A percentile compares a stretch with the other conserved stretches of the same genome.
These are phyloP conservation scores for Ascosphaera aggregata DNA, from an alignment of 2,329 filamentous ascomycete genomes.

Conservation along the genomic window DNA sequence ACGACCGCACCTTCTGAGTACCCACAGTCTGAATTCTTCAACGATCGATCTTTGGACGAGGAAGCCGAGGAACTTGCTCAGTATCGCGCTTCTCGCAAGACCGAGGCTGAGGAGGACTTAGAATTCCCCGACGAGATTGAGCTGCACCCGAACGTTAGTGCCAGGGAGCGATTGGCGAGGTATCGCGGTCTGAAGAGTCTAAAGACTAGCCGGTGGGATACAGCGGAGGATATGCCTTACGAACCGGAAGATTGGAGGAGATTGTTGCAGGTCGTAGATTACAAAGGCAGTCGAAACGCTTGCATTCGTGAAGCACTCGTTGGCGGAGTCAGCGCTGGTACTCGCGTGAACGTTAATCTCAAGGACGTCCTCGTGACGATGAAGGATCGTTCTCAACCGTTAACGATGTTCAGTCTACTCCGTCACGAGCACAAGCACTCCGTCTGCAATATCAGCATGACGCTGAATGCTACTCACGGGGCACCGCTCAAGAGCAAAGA, in stretches of 20 bases:
- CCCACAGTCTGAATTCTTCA: slow-evolving; percentile 78
- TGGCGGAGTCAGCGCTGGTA: slow-evolving; percentile 71
- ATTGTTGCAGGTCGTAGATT: slow-evolving; percentile 70
- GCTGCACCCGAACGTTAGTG: slow-evolving; percentile 64
- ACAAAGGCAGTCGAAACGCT: slow-evolving; percentile 58
- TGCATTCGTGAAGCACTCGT: slow-evolving; percentile 60
- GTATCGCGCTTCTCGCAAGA: slow-evolving; percentile 54
- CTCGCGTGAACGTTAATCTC: slow-evolving; percentile 59
- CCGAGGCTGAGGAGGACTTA: slow-evolving; percentile 68
- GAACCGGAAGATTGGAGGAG: slow-evolving; percentile 81
- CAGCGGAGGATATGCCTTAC: slow-evolving; percentile 61
- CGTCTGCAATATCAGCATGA: slow-evolving; percentile 72
- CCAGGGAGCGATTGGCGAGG: slow-evolving; percentile 59
- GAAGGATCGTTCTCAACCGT: slow-evolving; percentile 31
- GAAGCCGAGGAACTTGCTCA: slow-evolving; percentile 61
- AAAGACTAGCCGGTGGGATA: slow-evolving; percentile 70
- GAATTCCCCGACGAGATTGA: slow-evolving; percentile 98
- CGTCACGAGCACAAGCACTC: slow-evolving; percentile 91
- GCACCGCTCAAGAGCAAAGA: slow-evolving; percentile 74
- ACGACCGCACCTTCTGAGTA: slow-evolving; percentile 90
- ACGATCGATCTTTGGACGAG: slow-evolving; percentile 57
- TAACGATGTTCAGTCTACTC: slow-evolving; percentile 65
- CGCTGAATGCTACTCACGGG: slow-evolving; percentile 52
- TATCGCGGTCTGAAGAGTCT: slow-evolving; percentile 88
- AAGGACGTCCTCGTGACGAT: slow-evolving; percentile 32